phyloP scores from a whole-genome alignment of 2,329 filamentous ascomycete genomes.

The Neoascochyta sp. region DNA sequence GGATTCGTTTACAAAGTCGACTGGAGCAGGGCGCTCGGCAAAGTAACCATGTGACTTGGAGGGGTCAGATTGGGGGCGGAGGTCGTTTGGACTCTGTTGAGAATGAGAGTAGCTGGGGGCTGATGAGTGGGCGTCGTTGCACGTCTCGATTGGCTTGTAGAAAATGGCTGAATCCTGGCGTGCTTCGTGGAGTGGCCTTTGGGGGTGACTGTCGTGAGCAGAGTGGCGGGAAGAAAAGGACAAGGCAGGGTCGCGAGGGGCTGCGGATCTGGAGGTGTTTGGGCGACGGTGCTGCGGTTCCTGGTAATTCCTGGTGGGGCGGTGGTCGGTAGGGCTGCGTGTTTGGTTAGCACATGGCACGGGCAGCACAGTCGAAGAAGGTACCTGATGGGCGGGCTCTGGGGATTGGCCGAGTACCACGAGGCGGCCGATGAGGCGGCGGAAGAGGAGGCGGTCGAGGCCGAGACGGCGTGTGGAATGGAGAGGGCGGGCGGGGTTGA shows the following conservation, averaged over 20 bases:
- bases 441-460: slow-evolving; percentile 5
- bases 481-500: slow-evolving; percentile 6
- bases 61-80: slow-evolving; percentile 5
- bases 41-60: slow-evolving; percentile 12
- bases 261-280: too few species aligned
- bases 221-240: too few species aligned
- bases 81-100: slow-evolving; percentile 10
- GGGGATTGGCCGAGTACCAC: too few species aligned
- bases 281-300: slow-evolving; percentile 5
- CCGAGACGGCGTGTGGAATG: too few species aligned
- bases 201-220: too few species aligned
- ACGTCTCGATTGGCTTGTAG: slow-evolving; percentile 14
- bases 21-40: slow-evolving; percentile 3
- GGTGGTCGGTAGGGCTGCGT: too few species aligned
- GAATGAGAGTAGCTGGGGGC: slow-evolving; percentile 12
- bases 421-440: slow-evolving; percentile 1
- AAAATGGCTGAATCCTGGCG: slow-evolving; percentile 23
- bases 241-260: too few species aligned
- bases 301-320: slow-evolving; percentile 3
- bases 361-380: too few species aligned
- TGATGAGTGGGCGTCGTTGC: slow-evolving; percentile 13
- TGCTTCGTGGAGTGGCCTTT: too few species aligned
- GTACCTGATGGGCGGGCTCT: slow-evolving; percentile 9
- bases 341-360: too few species aligned
- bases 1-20: slow-evolving; percentile 4